Evolutionary conservation across 371 early-diverging fungal species (phyloP), one percentile per base, ranked within the genome.

Genomic region (Lichtheimia hyalospora): DNA sequence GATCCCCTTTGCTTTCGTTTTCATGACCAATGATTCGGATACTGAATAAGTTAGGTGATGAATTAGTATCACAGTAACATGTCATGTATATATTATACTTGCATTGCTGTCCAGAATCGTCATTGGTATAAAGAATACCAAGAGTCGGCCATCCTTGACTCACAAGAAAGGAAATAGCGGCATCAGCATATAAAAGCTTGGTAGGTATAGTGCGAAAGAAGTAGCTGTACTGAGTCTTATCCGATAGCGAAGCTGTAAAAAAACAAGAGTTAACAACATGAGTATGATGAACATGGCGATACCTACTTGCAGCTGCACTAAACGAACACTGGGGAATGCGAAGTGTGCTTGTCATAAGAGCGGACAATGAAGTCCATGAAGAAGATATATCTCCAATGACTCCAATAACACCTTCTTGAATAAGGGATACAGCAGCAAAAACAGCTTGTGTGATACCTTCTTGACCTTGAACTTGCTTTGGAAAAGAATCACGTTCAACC

Each of bases 321-420:
- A 76, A 85, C 0, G 85, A 85, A 23, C 85, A 85, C 52, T 85
- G 85, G n/a, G 83, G 83, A 23, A 83, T 85, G n/a, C 79, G 74
- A 16, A 83, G 69, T 12, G 82, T 76, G 43, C 82, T 83, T 16
- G 85, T 83, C 75, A 85, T 70, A 5, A 85, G 62, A 0, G 83
- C 82, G 1, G 83, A 83, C 18, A 83, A 69, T 1, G 82, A 71
- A 3, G 85, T 76, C 68, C 83, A 83, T 3, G 85, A 82, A 20
- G 82, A 82, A 21, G 81, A 77, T n/a, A 85, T 75, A 67, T 85
- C 85, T 16, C 83, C 83, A 63, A 85, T 85, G 1, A 85, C 74
- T 1, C 73, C 85, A 12, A 83, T 60, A 0, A 82, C 82, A 4
- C 83, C 85, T 60, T 77, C 73, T 40, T 85, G 85, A 15, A 85